Percentiles rank a stretch among this genome's conserved stretches.
Conservation (phyloP, 164 flowering plant genomes). For the Nymphaea thermarum region DNA sequence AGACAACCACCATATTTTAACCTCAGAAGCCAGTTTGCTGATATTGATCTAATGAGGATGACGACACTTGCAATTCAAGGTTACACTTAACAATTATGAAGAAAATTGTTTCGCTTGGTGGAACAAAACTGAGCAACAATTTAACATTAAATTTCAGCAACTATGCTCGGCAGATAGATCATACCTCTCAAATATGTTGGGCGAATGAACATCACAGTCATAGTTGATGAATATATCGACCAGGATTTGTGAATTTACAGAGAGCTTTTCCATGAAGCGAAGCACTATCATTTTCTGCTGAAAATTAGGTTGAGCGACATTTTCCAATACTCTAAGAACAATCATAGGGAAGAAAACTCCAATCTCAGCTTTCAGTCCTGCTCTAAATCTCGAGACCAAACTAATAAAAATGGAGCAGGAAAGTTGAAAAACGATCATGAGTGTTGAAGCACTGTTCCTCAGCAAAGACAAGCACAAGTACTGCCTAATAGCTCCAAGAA, state of each 20-base stretch:
- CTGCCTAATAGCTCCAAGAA: conserved; percentile 95
- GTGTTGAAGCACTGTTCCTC: conserved; percentile 96
- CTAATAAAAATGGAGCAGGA: conserved; percentile 97
- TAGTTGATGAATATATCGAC: conserved; percentile 90
- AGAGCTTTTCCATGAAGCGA: conserved; percentile 78
- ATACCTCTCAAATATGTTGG: conserved; percentile 96
- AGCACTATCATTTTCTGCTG: conserved; percentile 99
- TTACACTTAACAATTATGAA: too few relatives aligned
- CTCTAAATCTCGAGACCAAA: conserved; percentile 90
- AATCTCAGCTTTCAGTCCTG: conserved; percentile 98
- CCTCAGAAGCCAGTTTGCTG: too few relatives aligned
- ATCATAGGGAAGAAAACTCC: conserved; percentile 99
- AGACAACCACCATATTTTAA: too few relatives aligned
- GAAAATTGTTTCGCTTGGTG: too few relatives aligned
- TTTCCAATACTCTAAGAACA: conserved; percentile 93
- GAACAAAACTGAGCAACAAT: too few relatives aligned
- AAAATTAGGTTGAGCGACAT: conserved; percentile 94
- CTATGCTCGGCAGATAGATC: conserved; percentile 4
- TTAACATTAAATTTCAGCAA: neutral
- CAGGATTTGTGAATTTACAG: conserved; percentile 84
- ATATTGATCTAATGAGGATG: too few relatives aligned
- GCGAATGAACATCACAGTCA: conserved; percentile 95
- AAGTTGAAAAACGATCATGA: conserved; percentile 96
- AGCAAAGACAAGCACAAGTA: conserved; percentile 86
- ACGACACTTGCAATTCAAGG: too few relatives aligned